These are phyloP conservation scores for Elaeis guineensis DNA, from an alignment of 176 grass and related monocot species.

Conservation along the genomic window DNA sequence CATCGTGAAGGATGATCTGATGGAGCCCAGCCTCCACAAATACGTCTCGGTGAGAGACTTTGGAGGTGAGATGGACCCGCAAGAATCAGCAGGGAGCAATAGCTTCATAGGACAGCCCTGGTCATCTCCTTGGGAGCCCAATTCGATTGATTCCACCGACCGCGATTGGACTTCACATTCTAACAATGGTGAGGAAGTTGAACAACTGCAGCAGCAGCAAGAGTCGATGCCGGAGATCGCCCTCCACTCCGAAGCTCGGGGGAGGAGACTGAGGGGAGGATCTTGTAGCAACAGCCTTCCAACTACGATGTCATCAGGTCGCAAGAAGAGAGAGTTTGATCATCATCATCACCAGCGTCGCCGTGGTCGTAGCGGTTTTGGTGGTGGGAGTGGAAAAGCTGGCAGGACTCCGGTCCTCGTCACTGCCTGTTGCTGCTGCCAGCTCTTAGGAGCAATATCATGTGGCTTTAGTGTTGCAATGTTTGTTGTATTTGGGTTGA, in stretches of 20 bases:
- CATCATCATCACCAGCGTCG: not conserved
- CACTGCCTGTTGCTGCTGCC: not conserved
- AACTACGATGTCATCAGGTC: too few relatives aligned
- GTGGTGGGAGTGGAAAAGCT: slow-evolving; percentile 13
- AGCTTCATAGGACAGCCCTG: slow-evolving; percentile 58
- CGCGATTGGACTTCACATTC: slow-evolving; percentile 48
- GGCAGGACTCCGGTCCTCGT: not conserved
- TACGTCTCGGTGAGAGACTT: slow-evolving; percentile 79
- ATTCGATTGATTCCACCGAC: slow-evolving; percentile 57
- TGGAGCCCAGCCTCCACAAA: slow-evolving; percentile 76
- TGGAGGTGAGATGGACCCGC: slow-evolving; percentile 44
- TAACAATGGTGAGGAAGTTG: slow-evolving; percentile 47
- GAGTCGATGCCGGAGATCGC: not conserved
- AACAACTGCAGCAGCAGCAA: slow-evolving; percentile 38
- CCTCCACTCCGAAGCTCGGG: slow-evolving; percentile 11
- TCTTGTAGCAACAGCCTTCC: not conserved
- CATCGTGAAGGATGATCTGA: slow-evolving; percentile 49
- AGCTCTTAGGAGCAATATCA: not conserved
- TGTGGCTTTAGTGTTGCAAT: not conserved
- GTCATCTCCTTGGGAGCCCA: slow-evolving; percentile 65
- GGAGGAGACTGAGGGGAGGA: slow-evolving; percentile 9
- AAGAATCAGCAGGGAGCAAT: slow-evolving; percentile 89
- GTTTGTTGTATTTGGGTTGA: not conserved
- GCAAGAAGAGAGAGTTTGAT: not conserved
- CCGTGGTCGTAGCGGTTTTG: not conserved